These are phyloP conservation scores for Paecilomyces formosus DNA, from an alignment of 2,329 filamentous ascomycete genomes.

Conservation along the genomic window DNA sequence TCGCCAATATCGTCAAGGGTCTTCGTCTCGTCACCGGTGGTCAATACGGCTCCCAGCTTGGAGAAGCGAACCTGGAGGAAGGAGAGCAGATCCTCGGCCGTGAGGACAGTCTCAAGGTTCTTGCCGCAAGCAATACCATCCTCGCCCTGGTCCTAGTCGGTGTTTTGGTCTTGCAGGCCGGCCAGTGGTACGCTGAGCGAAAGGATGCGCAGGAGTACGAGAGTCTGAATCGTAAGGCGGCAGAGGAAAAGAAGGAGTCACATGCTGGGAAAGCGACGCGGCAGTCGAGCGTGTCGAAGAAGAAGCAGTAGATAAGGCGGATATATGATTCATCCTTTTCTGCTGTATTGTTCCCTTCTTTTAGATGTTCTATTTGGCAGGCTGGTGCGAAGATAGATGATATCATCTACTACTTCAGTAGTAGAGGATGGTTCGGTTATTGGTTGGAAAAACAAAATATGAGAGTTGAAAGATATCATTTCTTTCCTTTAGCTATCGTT, in stretches of 20 bases:
- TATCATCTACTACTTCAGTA: not conserved
- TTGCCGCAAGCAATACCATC: constrained; percentile 94
- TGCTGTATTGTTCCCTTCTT: not conserved
- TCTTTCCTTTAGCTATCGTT: not conserved
- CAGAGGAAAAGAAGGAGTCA: constrained; percentile 9
- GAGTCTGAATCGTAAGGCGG: constrained; percentile 49
- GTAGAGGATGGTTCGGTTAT: not conserved
- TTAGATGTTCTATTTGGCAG: not conserved
- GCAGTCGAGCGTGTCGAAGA: constrained; percentile 20
- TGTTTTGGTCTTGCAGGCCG: constrained; percentile 85
- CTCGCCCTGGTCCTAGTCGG: constrained; percentile 86
- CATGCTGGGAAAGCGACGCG: constrained; percentile 11
- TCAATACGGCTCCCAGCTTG: constrained; percentile 50
- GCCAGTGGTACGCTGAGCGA: constrained; percentile 96
- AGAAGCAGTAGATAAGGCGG: constrained; percentile 19
- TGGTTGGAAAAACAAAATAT: not conserved
- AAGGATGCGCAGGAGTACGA: constrained; percentile 78
- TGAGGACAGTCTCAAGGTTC: constrained; percentile 83
- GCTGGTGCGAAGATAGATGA: not conserved
- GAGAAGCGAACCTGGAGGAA: constrained; percentile 31
- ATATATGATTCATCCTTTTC: not conserved
- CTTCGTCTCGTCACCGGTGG: constrained; percentile 73
- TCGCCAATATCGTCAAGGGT: constrained; percentile 94
- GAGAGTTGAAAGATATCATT: not conserved
- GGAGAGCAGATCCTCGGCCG: constrained; percentile 65